Conservation (phyloP, 2,329 filamentous ascomycete genomes). For the Cladosporium colombiae region DNA sequence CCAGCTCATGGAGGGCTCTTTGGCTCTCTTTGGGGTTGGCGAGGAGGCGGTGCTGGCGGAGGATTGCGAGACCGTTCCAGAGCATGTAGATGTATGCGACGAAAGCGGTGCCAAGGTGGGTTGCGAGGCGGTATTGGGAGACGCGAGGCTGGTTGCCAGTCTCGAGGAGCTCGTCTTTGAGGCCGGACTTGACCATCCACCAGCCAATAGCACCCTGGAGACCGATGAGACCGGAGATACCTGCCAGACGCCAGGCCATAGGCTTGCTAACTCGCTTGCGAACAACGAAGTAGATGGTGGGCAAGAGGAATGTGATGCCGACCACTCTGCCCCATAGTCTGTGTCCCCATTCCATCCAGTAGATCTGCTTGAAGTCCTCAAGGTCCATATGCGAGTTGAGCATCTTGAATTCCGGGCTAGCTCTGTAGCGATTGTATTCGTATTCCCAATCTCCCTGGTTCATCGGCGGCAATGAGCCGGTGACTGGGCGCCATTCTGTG, state of each 20-base stretch:
- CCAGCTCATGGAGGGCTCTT: slow-evolving; percentile 59
- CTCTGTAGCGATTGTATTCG: slow-evolving; percentile 89
- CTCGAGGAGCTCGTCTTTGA: slow-evolving; percentile 94
- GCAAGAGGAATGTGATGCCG: slow-evolving; percentile 84
- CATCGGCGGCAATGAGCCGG: slow-evolving; percentile 83
- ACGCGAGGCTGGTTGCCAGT: slow-evolving; percentile 89
- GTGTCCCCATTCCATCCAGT: slow-evolving; percentile 99
- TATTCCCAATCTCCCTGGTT: slow-evolving; percentile 80
- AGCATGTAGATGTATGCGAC: slow-evolving; percentile 94
- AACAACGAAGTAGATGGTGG: slow-evolving; percentile 84
- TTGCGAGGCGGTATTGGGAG: slow-evolving; percentile 87
- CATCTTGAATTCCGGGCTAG: slow-evolving; percentile 87
- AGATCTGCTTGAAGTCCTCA: slow-evolving; percentile 95
- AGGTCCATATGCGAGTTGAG: slow-evolving; percentile 93
- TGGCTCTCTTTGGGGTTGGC: slow-evolving; percentile 62
- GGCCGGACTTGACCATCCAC: slow-evolving; percentile 99
- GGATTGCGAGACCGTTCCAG: slow-evolving; percentile 78
- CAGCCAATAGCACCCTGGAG: slow-evolving; percentile 95
- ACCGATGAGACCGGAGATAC: slow-evolving; percentile 85
- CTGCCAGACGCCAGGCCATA: slow-evolving; percentile 75
- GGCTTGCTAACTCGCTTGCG: slow-evolving; percentile 73
- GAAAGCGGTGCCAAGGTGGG: slow-evolving; percentile 89
- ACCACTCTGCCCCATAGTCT: slow-evolving; percentile 91
- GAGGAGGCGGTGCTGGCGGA: slow-evolving; percentile 74
- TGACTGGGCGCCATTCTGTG: slow-evolving; percentile 97